These are phyloP conservation scores for Pseudofabraea citricarpa DNA, from an alignment of 2,329 filamentous ascomycete genomes.

Conservation along the genomic window DNA sequence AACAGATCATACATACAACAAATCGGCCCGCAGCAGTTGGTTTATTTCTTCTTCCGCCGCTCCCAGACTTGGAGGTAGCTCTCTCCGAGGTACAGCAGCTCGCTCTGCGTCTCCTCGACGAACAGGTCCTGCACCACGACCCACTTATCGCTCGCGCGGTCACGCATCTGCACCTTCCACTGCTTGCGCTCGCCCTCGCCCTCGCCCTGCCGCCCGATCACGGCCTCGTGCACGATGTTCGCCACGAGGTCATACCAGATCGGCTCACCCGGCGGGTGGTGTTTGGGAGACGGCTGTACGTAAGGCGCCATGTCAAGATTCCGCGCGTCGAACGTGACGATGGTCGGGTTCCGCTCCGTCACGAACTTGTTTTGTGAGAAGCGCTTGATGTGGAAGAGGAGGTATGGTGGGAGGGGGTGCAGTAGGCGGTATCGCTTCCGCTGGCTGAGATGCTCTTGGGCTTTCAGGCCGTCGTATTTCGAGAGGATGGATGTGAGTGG, in stretches of 20 bases:
- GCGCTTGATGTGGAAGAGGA: constrained; percentile 93
- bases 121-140: constrained; percentile 90
- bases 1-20: no score
- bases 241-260: constrained; percentile 94
- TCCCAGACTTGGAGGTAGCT: constrained; percentile 98
- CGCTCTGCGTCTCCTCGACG: constrained; percentile 82
- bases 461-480: constrained; percentile 87
- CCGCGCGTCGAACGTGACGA: constrained; percentile 89
- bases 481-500: constrained; percentile 76
- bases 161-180: constrained; percentile 88
- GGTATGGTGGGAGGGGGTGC: constrained; percentile 85
- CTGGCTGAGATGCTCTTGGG: constrained; percentile 85
- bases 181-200: constrained; percentile 85
- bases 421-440: constrained; percentile 84
- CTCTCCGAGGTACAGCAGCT: constrained; percentile 89
- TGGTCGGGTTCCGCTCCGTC: constrained; percentile 91
- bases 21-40: constrained; percentile 10
- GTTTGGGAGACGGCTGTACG: constrained; percentile 76
- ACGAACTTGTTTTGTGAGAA: constrained; percentile 98
- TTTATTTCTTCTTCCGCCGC: constrained; percentile 53
- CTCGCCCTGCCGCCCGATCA: constrained; percentile 73
- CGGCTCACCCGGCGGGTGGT: constrained; percentile 70
- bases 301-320: constrained; percentile 85
- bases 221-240: constrained; percentile 86
- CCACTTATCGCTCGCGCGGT: constrained; percentile 82